Evolutionary conservation across 1,284 basidiomycete species (phyloP).

Genomic region (Leccinum angustisporum): DNA sequence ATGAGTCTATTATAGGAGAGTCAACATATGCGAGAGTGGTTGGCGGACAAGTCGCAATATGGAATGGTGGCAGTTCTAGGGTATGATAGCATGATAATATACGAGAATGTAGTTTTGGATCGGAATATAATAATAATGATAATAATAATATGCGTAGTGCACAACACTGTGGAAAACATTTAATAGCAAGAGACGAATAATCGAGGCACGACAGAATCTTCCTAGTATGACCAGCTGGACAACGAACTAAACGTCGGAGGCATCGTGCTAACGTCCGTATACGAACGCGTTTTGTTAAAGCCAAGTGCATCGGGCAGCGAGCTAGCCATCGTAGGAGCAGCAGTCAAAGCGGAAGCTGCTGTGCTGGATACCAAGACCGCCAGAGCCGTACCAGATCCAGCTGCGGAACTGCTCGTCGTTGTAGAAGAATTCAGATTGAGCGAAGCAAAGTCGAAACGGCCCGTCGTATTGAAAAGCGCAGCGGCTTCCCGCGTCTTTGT

Average conservation of each 20-base stretch:
- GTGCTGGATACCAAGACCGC: not conserved
- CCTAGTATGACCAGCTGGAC: constrained; percentile 5
- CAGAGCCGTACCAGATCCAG: not conserved
- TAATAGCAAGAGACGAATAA: not conserved
- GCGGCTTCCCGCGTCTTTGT: constrained; percentile 16
- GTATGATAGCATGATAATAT: not conserved
- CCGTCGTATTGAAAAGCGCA: constrained; percentile 16
- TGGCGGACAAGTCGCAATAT: not conserved
- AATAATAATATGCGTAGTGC: not conserved
- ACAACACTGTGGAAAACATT: not conserved
- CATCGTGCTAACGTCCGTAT: constrained; percentile 19
- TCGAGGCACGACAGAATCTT: constrained; percentile 1
- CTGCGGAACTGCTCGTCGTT: not conserved
- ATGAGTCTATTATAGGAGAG: not conserved
- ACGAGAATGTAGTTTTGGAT: not conserved
- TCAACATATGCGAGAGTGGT: not conserved
- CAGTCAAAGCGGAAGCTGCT: not conserved
- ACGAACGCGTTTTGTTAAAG: constrained; percentile 4
- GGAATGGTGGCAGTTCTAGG: not conserved
- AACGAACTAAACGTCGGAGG: constrained; percentile 17
- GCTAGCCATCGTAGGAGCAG: not conserved
- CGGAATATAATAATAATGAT: not conserved
- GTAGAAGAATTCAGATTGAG: constrained; percentile 5
- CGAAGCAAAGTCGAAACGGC: constrained; percentile 21
- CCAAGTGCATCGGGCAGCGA: constrained; percentile 4